A percentile compares a stretch with the other conserved stretches of the same genome.
These are phyloP conservation scores for Pyrenula aspistea DNA, from an alignment of 495 filamentous ascomycete species.

Conservation along the genomic window DNA sequence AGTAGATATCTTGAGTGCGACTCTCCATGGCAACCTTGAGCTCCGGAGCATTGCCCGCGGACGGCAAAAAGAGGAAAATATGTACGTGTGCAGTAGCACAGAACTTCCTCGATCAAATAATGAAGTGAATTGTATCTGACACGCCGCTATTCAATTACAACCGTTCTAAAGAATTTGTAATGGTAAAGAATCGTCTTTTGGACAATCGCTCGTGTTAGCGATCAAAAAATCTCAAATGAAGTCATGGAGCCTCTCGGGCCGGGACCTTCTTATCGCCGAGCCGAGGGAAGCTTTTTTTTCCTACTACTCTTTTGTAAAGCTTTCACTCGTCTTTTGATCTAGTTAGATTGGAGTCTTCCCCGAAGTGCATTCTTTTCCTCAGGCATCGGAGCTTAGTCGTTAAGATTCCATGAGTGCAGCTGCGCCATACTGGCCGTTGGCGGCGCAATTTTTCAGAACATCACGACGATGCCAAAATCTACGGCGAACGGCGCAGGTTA, in stretches of 20 bases:
- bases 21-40: constrained; percentile 39
- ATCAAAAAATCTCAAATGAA: neutral
- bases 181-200: no score
- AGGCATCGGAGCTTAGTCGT: no score
- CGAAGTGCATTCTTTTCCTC: no score
- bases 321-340: no score
- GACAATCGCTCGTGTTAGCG: no score
- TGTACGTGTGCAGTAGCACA: no score
- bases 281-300: neutral
- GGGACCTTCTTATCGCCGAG: neutral
- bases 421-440: neutral
- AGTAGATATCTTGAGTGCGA: constrained; percentile 27
- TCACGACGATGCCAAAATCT: neutral
- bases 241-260: neutral
- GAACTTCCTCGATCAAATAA: no score
- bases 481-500: neutral
- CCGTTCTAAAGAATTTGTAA: no score
- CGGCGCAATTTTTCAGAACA: neutral
- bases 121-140: no score
- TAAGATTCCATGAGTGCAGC: neutral
- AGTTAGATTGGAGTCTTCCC: no score
- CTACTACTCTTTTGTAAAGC: no score
- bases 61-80: neutral
- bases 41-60: neutral
- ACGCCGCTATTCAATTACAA: no score